A percentile compares a stretch with the other conserved stretches of the same genome.
These are phyloP conservation scores for Microdochium trichocladiopsis DNA, from an alignment of 2,329 filamentous ascomycete genomes.

Conservation along the genomic window DNA sequence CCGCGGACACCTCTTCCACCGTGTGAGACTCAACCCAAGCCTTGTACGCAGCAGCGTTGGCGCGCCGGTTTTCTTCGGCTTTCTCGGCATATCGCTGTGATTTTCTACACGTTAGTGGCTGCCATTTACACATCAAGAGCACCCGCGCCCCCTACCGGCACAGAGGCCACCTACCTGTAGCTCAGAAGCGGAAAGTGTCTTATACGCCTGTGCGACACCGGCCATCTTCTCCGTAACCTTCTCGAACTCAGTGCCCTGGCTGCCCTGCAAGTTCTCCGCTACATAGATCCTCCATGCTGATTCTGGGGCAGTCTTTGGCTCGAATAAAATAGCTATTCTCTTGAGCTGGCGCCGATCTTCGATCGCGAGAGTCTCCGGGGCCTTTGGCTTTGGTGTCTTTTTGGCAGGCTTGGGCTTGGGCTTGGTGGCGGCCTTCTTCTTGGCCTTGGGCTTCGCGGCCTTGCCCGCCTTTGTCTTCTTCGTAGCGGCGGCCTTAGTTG, in stretches of 20 bases:
- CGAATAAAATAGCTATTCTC: constrained; percentile 31
- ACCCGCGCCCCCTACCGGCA: too few relatives aligned
- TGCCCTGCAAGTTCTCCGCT: constrained; percentile 18
- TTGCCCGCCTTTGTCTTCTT: constrained; percentile 9
- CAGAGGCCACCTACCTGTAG: constrained; percentile 29
- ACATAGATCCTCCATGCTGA: constrained; percentile 31
- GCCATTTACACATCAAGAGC: too few relatives aligned
- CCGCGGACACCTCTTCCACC: constrained; percentile 29
- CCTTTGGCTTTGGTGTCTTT: too few relatives aligned
- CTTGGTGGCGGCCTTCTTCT: constrained; percentile 21
- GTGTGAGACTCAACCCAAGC: constrained; percentile 40
- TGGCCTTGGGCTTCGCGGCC: constrained; percentile 18
- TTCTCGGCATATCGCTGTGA: constrained; percentile 26
- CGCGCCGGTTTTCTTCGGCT: constrained; percentile 29
- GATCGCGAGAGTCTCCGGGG: not conserved
- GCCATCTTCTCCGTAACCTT: constrained; percentile 13
- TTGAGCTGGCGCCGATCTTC: constrained; percentile 17
- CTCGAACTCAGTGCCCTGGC: not conserved
- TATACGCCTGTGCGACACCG: constrained; percentile 25
- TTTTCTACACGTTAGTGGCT: too few relatives aligned
- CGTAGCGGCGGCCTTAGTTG: not conserved
- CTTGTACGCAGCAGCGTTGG: constrained; percentile 31
- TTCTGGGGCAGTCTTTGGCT: constrained; percentile 24
- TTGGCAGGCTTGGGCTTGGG: constrained; percentile 10
- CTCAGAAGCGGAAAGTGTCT: constrained; percentile 30